Evolutionary conservation across 148 eudicot species (phyloP).

Genomic region (Vaccinium corymbosum): DNA sequence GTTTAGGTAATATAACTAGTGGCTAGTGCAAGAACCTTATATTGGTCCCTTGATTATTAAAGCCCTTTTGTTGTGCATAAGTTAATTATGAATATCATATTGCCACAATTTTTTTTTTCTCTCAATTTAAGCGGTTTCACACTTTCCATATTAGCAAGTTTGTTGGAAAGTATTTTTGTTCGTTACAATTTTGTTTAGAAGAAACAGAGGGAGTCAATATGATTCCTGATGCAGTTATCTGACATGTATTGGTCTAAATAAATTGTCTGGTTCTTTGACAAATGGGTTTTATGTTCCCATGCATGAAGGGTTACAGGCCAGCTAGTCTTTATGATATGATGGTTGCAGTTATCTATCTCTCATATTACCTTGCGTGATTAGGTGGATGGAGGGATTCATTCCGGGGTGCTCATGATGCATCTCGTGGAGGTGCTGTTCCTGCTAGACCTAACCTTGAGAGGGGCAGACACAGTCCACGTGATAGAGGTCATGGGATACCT

Average conservation of each 20-base stretch:
- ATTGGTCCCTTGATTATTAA: not conserved
- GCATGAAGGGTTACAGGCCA: not conserved
- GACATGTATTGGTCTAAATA: not conserved
- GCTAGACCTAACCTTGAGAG: slow-evolving; percentile 48
- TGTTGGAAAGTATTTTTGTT: not conserved
- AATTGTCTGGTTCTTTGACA: not conserved
- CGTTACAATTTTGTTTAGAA: not conserved
- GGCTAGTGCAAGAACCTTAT: not conserved
- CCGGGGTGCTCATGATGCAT: slow-evolving; percentile 39
- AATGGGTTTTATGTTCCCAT: not conserved
- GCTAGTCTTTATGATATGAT: not conserved
- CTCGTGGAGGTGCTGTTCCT: slow-evolving; percentile 28
- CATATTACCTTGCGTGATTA: slow-evolving; percentile 16
- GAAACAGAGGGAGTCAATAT: not conserved
- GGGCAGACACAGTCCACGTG: slow-evolving; percentile 41
- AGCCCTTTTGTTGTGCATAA: not conserved
- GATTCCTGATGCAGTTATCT: not conserved
- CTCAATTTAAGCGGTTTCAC: not conserved
- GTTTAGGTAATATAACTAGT: not conserved
- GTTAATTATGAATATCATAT: not conserved
- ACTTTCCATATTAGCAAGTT: not conserved
- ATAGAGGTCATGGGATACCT: slow-evolving; percentile 45
- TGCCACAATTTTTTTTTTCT: not conserved
- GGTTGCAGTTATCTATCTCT: not conserved
- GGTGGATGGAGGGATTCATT: slow-evolving; percentile 62